phyloP scores from a whole-genome alignment of 129 eudicot genomes.

The Centella asiatica region DNA sequence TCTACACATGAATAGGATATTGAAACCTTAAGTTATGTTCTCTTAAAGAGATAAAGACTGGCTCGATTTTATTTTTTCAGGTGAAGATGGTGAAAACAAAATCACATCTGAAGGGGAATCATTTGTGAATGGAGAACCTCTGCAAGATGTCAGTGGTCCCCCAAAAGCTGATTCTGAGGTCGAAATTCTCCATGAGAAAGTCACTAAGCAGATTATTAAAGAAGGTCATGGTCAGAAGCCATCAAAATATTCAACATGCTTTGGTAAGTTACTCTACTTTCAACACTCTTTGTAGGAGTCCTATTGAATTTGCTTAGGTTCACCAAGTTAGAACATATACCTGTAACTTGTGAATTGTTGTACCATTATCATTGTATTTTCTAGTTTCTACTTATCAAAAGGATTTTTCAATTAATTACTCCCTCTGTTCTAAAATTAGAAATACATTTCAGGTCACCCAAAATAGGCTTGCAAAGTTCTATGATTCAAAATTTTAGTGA shows the following conservation, averaged over 20 bases:
- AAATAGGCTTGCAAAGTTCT: no score
- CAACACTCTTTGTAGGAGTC: background rate
- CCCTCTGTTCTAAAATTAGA: no score
- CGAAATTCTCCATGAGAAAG: slow-evolving; percentile 86
- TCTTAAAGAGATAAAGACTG: background rate
- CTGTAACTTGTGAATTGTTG: no score
- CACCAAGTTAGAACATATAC: no score
- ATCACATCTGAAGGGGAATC: slow-evolving; percentile 63
- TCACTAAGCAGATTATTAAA: slow-evolving; percentile 79
- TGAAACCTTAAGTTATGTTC: background rate
- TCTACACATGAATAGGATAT: background rate
- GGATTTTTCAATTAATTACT: no score
- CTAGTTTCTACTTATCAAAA: no score
- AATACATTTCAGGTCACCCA: no score
- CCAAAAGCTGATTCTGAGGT: slow-evolving; percentile 59
- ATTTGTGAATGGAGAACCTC: slow-evolving; percentile 69
- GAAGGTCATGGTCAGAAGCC: slow-evolving; percentile 97
- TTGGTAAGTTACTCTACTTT: slow-evolving; percentile 45
- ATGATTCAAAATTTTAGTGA: no score
- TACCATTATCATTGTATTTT: no score
- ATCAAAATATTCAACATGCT: slow-evolving; percentile 95
- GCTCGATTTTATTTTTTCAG: slow-evolving; percentile 21
- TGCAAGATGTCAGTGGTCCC: slow-evolving; percentile 63
- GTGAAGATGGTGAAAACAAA: slow-evolving; percentile 43
- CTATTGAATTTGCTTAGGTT: background rate